phyloP scores from a whole-genome alignment of 306 rosid genomes.

The Inga leiocalycina region DNA sequence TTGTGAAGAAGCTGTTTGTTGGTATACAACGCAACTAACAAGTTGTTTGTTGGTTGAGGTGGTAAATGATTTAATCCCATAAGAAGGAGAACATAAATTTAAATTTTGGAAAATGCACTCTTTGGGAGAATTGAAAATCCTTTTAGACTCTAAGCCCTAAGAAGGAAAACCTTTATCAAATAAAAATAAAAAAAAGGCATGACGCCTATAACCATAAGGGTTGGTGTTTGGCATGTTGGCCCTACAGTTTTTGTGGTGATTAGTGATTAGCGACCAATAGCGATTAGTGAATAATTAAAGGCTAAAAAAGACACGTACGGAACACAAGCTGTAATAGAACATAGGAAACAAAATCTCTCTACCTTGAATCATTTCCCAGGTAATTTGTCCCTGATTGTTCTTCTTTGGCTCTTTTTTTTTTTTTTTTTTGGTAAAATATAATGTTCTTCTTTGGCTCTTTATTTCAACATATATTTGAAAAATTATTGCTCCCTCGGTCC shows the following conservation, averaged over 20 bases:
- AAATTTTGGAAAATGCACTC: rapidly evolving
- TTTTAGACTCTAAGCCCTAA: no score
- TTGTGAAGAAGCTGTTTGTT: no score
- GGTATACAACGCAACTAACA: no score
- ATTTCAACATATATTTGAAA: no score
- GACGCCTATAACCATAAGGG: neutral
- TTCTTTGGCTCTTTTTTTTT: slow-evolving; percentile 31
- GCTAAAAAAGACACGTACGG: slow-evolving; percentile 46
- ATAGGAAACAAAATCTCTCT: slow-evolving; percentile 73
- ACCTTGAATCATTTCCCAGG: slow-evolving; percentile 45
- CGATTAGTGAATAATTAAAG: slow-evolving; percentile 34
- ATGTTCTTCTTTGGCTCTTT: slow-evolving; percentile 50
- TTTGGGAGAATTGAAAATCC: no score
- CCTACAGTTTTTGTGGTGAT: slow-evolving; percentile 56
- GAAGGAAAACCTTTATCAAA: no score
- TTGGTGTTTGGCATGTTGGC: slow-evolving; percentile 3
- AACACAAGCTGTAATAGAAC: slow-evolving; percentile 40
- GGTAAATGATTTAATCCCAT: no score
- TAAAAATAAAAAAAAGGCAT: no score
- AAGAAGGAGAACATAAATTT: no score
- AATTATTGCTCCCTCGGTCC: no score
- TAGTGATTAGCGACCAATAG: slow-evolving; percentile 20
- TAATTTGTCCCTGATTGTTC: slow-evolving; percentile 70
- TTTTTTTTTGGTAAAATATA: no score
- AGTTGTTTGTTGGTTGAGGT: no score